These are phyloP conservation scores for Arthrinium puccinioides DNA, from an alignment of 2,329 filamentous ascomycete genomes.

Conservation along the genomic window DNA sequence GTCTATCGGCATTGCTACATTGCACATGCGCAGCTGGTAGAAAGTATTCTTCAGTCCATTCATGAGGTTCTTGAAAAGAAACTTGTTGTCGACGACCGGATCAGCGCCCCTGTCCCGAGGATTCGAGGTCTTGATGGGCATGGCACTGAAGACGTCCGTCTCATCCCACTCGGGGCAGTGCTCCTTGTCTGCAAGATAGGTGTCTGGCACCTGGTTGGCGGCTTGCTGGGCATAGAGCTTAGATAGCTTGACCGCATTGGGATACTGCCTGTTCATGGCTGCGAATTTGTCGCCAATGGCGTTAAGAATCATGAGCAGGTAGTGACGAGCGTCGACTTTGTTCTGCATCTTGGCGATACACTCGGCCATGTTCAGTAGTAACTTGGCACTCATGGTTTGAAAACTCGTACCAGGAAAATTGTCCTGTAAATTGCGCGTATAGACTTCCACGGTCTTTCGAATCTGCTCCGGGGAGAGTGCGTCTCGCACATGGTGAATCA, in stretches of 20 bases:
- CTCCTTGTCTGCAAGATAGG: slow-evolving; percentile 77
- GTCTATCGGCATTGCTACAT: slow-evolving; percentile 67
- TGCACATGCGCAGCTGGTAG: slow-evolving; percentile 88
- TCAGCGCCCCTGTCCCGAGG: slow-evolving; percentile 82
- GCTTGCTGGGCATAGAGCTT: slow-evolving; percentile 67
- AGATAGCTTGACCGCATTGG: slow-evolving; percentile 90
- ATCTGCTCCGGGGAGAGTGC: slow-evolving; percentile 87
- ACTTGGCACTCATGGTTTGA: slow-evolving; percentile 98
- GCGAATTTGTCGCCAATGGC: slow-evolving; percentile 98
- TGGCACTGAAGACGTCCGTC: slow-evolving; percentile 93
- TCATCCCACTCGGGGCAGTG: slow-evolving; percentile 90
- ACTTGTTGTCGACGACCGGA: slow-evolving; percentile 94
- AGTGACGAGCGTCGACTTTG: slow-evolving; percentile 90
- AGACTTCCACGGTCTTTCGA: slow-evolving; percentile 90
- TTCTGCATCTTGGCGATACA: slow-evolving; percentile 91
- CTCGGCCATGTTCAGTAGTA: slow-evolving; percentile 95
- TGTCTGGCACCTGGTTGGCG: slow-evolving; percentile 56
- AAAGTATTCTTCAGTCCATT: slow-evolving; percentile 95
- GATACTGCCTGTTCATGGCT: slow-evolving; percentile 93
- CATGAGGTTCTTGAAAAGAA: slow-evolving; percentile 92
- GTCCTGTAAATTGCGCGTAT: slow-evolving; percentile 92
- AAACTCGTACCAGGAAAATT: slow-evolving; percentile 97
- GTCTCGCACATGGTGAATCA: slow-evolving; percentile 95
- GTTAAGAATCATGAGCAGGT: slow-evolving; percentile 93
- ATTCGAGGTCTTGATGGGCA: slow-evolving; percentile 92